Conservation (phyloP, 1,284 basidiomycete species). For the Austroboletus niveus region DNA sequence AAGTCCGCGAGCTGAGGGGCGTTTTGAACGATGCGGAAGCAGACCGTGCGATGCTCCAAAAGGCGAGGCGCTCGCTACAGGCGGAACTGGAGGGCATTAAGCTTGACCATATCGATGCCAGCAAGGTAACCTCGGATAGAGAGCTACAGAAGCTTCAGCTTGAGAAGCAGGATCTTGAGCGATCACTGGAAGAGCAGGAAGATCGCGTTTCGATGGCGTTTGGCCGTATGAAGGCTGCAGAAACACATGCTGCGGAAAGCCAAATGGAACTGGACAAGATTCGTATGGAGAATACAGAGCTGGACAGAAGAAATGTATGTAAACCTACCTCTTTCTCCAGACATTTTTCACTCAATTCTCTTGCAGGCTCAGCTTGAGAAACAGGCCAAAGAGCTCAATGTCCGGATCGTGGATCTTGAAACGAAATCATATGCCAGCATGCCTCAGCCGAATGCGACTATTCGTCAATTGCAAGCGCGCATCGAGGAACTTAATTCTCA, state of each 20-base stretch:
- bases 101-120: conserved; percentile 69
- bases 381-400: conserved; percentile 78
- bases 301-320: conserved; percentile 76
- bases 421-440: conserved; percentile 68
- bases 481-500: conserved; percentile 72
- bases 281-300: conserved; percentile 73
- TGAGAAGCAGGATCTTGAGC: conserved; percentile 77
- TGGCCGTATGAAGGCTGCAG: conserved; percentile 79
- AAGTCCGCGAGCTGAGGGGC: conserved; percentile 78
- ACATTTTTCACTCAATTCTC: conserved; percentile 4
- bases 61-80: conserved; percentile 78
- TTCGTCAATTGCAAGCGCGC: conserved; percentile 61
- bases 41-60: conserved; percentile 75
- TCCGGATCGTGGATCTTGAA: conserved; percentile 79
- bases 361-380: conserved; percentile 75
- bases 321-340: neutral
- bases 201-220: conserved; percentile 71
- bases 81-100: conserved; percentile 79
- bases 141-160: conserved; percentile 73
- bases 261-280: conserved; percentile 74
- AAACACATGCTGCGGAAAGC: conserved; percentile 70
- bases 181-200: conserved; percentile 75
- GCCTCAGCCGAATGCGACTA: conserved; percentile 54
- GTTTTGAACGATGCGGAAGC: conserved; percentile 84
- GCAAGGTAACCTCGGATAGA: conserved; percentile 68